Evolutionary conservation across 352 stramenopile species (phyloP), one percentile per base, ranked within the genome.

Genomic region (Phytopythium aichiense): DNA sequence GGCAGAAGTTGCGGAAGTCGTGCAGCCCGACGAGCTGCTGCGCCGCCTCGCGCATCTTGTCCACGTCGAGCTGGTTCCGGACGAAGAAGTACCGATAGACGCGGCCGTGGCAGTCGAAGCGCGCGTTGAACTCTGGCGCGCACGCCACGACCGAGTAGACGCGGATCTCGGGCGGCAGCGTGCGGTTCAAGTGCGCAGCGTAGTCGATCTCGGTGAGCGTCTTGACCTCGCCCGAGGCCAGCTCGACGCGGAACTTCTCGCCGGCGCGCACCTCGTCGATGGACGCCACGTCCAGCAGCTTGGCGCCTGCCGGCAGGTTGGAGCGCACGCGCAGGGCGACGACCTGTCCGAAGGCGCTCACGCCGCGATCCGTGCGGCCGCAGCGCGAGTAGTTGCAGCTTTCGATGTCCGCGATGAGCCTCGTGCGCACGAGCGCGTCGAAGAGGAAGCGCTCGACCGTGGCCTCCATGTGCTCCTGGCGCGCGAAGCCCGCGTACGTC

Each of bases 1-100:
- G 99, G 70, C 97, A 99, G 63, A 99, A 98, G 69, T 99, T 99
- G 55, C 98, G 91, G 75, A 98, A 99, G 76, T 99, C 98, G 71
- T 99, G 96, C 53, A 89, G 81, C 12, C 98, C 98, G 5, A 98
- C 80, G 55, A 99, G 87, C 33, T 79, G 69, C 28, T 86, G 53
- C 6, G 97, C 86, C 5, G 87, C 97, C 9, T 61, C n/a, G 6
- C 78, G 73, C 94, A 99, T 99, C 7, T 69, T 71, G 6, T 77
- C 74, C 31, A 95, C 76, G 65, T 92, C 76, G 53, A 92, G 61
- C 35, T 87, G 66, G 22, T 84, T 83, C 31, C 67, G 68, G 53
- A 92, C 60, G 72, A 99, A 99, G 64, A 98, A 99, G 71, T 99
- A 99, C 38, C 96, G 87, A 73, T 99, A 99, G 58, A 94, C 96